A percentile compares a stretch with the other conserved stretches of the same genome.
phyloP scores from a whole-genome alignment of 2,329 filamentous ascomycete species.

The Aspergillus fischeri region DNA sequence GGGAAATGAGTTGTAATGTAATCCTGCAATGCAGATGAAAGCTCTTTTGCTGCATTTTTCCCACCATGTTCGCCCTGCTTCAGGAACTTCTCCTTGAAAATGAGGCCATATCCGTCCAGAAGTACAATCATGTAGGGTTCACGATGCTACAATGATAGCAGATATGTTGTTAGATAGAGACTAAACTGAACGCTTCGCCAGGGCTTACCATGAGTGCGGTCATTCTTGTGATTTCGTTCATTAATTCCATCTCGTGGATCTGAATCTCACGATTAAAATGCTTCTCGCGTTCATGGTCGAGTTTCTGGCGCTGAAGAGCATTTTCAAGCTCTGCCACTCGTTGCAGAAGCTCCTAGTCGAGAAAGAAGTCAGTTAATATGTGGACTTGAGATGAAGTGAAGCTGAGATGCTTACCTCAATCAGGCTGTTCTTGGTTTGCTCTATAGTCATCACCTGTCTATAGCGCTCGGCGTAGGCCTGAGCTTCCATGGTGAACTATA shows the following conservation, averaged over 20 bases:
- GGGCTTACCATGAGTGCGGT: conserved; percentile 43
- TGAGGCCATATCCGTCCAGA: conserved; percentile 54
- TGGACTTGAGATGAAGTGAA: conserved; percentile 3
- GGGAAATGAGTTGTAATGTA: conserved; percentile 42
- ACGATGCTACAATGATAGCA: conserved; percentile 37
- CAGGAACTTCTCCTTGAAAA: conserved; percentile 51
- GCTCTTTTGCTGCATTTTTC: conserved; percentile 47
- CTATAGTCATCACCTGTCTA: conserved; percentile 40
- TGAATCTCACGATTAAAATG: conserved; percentile 47
- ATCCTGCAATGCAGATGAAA: conserved; percentile 42
- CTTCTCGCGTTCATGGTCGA: conserved; percentile 46
- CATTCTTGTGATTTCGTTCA: conserved; percentile 43
- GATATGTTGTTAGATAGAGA: conserved; percentile 8
- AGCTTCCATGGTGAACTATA: conserved; percentile 25
- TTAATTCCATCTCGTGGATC: conserved; percentile 44
- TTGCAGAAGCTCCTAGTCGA: conserved; percentile 42
- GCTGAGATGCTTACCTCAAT: conserved; percentile 39
- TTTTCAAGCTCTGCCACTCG: conserved; percentile 43
- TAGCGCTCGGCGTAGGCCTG: conserved; percentile 40
- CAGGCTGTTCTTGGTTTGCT: conserved; percentile 45
- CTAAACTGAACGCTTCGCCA: not conserved
- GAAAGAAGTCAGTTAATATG: conserved; percentile 14
- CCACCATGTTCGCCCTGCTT: conserved; percentile 51
- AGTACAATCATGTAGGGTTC: conserved; percentile 53
- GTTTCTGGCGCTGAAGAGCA: conserved; percentile 40